A percentile compares a stretch with the other conserved stretches of the same genome.
Evolutionary conservation across 495 filamentous ascomycete genomes (phyloP).

Genomic region (Lindgomyces ingoldianus): DNA sequence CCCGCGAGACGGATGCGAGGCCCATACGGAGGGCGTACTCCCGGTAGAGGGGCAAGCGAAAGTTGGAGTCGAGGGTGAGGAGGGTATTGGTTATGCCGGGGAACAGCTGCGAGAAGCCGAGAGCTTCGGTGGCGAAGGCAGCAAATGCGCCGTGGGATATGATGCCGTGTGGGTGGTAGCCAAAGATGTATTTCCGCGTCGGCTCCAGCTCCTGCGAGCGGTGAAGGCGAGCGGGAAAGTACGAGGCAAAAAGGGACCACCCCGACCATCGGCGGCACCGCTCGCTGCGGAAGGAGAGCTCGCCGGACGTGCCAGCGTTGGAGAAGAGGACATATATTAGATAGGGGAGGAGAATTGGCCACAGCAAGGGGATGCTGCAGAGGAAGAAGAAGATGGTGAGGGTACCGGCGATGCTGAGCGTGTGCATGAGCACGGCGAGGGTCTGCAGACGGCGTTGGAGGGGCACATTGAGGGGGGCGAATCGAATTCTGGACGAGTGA

Average conservation of each 20-base stretch:
- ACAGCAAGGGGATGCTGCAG: conserved; percentile 84
- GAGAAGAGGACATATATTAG: conserved; percentile 81
- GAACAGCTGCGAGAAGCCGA: conserved; percentile 86
- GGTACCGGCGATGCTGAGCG: conserved; percentile 71
- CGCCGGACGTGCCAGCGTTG: conserved; percentile 70
- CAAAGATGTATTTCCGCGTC: conserved; percentile 94
- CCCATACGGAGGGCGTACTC: conserved; percentile 89
- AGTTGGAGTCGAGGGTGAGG: conserved; percentile 90
- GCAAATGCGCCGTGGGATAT: conserved; percentile 94
- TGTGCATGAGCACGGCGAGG: conserved; percentile 80
- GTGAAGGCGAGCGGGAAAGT: conserved; percentile 88
- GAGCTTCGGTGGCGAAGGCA: conserved; percentile 85
- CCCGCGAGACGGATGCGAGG: conserved; percentile 82
- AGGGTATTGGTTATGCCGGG: conserved; percentile 95
- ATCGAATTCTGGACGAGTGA: conserved; percentile 61
- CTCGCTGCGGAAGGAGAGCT: conserved; percentile 69
- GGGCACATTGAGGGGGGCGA: conserved; percentile 86
- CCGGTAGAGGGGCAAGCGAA: conserved; percentile 88
- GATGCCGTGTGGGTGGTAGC: conserved; percentile 96
- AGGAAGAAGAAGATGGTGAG: conserved; percentile 87
- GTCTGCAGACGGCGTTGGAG: conserved; percentile 86
- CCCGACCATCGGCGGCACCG: conserved; percentile 70
- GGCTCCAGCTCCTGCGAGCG: conserved; percentile 76
- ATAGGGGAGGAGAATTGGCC: conserved; percentile 91
- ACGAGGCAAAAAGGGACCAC: conserved; percentile 88